These are phyloP conservation scores for Delonix regia DNA, from an alignment of 306 rosid species.

Conservation along the genomic window DNA sequence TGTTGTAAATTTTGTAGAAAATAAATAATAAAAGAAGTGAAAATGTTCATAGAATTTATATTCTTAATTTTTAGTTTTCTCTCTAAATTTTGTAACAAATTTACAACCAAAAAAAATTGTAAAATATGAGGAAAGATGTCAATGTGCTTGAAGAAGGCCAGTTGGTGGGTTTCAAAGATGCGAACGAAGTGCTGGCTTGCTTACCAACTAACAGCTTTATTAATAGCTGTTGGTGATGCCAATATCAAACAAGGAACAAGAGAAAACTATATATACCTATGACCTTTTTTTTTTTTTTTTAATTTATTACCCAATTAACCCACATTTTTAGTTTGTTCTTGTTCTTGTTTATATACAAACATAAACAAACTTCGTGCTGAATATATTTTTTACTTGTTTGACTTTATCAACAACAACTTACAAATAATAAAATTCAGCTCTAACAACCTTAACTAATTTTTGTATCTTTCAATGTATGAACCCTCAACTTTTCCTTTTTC, in stretches of 20 bases:
- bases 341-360: neutral
- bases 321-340: neutral
- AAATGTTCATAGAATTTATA: no score
- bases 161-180: conserved; percentile 26
- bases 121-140: no score
- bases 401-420: neutral
- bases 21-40: no score
- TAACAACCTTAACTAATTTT: conserved; percentile 12
- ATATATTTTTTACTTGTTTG: no score
- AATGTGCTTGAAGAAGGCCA: no score
- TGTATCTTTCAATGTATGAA: neutral
- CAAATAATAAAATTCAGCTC: conserved; percentile 4
- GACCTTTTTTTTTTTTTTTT: conserved; percentile 30
- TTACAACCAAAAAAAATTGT: no score
- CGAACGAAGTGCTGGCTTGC: conserved; percentile 41
- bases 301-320: conserved; percentile 13
- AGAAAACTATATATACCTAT: conserved; percentile 36
- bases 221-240: conserved; percentile 39
- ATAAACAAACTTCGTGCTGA: neutral
- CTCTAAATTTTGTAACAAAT: no score
- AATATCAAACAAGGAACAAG: conserved; percentile 37
- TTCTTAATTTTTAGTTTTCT: no score
- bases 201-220: conserved; percentile 66
- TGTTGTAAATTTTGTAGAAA: no score
- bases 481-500: no score